Evolutionary conservation across 768 basidiomycete genomes (phyloP), one percentile per base, ranked within the genome.

Genomic region (Pleurotus salmoneostramineus): DNA sequence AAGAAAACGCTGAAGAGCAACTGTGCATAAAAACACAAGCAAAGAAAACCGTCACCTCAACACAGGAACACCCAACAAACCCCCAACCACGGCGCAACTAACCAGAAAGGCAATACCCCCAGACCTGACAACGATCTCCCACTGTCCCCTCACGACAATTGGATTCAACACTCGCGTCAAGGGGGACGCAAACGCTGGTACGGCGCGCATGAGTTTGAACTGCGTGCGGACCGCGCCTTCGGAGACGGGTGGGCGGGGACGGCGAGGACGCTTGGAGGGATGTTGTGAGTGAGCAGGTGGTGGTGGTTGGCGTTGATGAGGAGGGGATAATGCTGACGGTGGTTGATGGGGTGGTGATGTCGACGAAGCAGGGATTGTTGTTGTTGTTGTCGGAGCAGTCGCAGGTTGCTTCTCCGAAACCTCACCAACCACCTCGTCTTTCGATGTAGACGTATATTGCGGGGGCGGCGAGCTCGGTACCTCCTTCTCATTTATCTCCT

Each of bases 81-180:
- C 59, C 0, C 75, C 80, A 5, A 81, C 61, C 10, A 80, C 54
- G 6, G 71, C 48, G 74, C 76, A 79, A 51, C 71, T 71, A 44
- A 79, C 56, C 11, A 86, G 31, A 21, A 82, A 70, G 0, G 82
- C 83, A 7, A 84, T 62, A 0, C 73, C 32, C 45, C 74, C 76
- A 2, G 85, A 86, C 37, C 88, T 75, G 31, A 88, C 73, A 33
- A 92, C 88, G 32, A 93, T 87, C 70, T 92, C 89, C 91, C 91
- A 93, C 63, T 93, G 91, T 2, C 83, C 89, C n/a, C 91, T 79
- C 52, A 82, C 78, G 51, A 92, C 83, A 57, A 87, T 77, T 12
- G 88, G 85, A 59, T 81, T 88, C 50, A 88, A 76, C 17, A 93
- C 76, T 42, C 77, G 78, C 44, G 91, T 91, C 57, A 93, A 71